phyloP scores from a whole-genome alignment of 2,329 filamentous ascomycete species.

The Ceratocystis lukuohia region DNA sequence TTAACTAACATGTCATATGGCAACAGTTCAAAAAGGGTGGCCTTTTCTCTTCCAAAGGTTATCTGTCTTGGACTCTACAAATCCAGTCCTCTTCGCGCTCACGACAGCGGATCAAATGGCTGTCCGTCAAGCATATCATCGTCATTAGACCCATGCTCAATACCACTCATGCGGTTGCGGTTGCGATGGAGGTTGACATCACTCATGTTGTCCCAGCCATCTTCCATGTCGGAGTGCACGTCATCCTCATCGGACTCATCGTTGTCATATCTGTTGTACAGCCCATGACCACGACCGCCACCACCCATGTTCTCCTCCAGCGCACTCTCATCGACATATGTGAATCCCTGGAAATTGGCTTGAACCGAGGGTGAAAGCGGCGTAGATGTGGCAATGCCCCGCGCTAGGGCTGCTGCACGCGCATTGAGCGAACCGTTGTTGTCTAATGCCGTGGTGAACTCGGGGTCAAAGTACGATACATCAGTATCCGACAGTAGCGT shows the following conservation, averaged over 20 bases:
- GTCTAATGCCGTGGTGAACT: conserved; percentile 90
- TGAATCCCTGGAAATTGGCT: conserved; percentile 96
- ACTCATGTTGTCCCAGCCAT: conserved; percentile 46
- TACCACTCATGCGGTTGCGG: conserved; percentile 51
- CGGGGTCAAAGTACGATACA: conserved; percentile 95
- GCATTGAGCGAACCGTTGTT: conserved; percentile 81
- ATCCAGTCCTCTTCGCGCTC: not conserved
- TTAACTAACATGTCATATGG: no score
- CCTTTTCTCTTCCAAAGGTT: no score
- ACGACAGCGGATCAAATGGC: conserved; percentile 46
- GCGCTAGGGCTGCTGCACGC: conserved; percentile 71
- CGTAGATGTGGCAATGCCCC: conserved; percentile 76
- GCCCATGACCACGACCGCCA: conserved; percentile 32
- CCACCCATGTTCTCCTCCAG: conserved; percentile 71
- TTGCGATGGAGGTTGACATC: conserved; percentile 41
- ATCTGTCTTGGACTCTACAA: no score
- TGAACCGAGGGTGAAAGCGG: conserved; percentile 91
- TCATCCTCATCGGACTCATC: conserved; percentile 40
- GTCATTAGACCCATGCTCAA: conserved; percentile 45
- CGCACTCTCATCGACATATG: conserved; percentile 94
- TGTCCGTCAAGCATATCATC: conserved; percentile 50
- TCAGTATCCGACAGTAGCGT: conserved; percentile 93
- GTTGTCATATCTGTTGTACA: conserved; percentile 33
- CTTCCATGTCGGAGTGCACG: conserved; percentile 33
- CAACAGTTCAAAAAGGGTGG: no score